These are phyloP conservation scores for Triticum urartu DNA, from an alignment of 176 grass and related monocot species.

Conservation along the genomic window DNA sequence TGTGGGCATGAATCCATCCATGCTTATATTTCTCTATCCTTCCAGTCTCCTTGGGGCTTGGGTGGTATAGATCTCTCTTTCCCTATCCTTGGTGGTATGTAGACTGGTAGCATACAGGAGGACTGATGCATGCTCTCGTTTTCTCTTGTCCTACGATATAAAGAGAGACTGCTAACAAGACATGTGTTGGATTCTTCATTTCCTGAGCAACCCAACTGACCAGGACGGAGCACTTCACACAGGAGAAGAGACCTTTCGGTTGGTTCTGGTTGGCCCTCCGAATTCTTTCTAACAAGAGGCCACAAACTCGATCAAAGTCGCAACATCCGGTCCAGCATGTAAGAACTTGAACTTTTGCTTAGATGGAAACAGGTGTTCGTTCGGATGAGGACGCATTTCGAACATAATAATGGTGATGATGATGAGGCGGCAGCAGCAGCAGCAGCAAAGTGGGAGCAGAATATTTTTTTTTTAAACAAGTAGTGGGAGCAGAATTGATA, in stretches of 20 bases:
- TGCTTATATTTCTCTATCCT: not conserved
- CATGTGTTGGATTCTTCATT: not conserved
- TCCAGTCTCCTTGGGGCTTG: not conserved
- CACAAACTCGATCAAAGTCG: not conserved
- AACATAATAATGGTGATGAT: not conserved
- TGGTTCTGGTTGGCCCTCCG: not conserved
- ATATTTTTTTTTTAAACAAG: not conserved
- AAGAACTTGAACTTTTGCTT: not conserved
- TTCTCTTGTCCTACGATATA: not conserved
- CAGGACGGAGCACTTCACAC: not conserved
- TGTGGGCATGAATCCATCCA: not conserved
- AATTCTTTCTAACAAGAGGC: not conserved
- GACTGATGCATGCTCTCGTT: not conserved
- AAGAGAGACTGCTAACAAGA: not conserved
- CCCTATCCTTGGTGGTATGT: not conserved
- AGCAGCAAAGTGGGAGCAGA: conserved; percentile 6
- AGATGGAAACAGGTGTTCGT: not conserved
- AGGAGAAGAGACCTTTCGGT: not conserved
- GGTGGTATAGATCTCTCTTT: not conserved
- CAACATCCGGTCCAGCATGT: not conserved
- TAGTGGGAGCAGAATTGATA: conserved; percentile 38
- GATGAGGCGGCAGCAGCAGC: not conserved
- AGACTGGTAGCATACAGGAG: too few relatives aligned
- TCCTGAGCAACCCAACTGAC: not conserved
- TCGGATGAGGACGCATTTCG: conserved; percentile 28